These are phyloP conservation scores for Hypoxylon fuscum DNA, from an alignment of 495 filamentous ascomycete genomes.

Conservation along the genomic window DNA sequence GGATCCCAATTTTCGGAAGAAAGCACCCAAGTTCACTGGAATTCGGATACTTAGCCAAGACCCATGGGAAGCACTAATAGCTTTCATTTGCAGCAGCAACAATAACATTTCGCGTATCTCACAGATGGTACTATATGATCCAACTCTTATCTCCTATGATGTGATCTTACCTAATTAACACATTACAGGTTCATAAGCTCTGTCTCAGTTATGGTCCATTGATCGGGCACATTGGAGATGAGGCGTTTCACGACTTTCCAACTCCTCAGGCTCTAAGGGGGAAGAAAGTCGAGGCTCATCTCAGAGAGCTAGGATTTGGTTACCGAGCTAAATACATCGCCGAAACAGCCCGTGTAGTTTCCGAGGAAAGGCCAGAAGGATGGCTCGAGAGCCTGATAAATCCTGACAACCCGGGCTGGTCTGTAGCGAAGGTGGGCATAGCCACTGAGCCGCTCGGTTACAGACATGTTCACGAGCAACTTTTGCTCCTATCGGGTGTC, in stretches of 20 bases:
- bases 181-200: conserved; percentile 76
- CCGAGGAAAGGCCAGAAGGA: conserved; percentile 66
- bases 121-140: conserved; percentile 72
- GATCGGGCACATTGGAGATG: conserved; percentile 73
- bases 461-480: conserved; percentile 78
- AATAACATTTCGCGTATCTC: conserved; percentile 97
- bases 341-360: conserved; percentile 80
- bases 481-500: conserved; percentile 83
- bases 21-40: conserved; percentile 85
- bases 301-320: conserved; percentile 88
- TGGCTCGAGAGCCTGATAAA: conserved; percentile 84
- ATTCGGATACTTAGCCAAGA: conserved; percentile 96
- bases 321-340: conserved; percentile 94
- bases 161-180: not conserved
- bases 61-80: conserved; percentile 92
- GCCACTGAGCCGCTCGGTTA: conserved; percentile 58
- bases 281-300: conserved; percentile 74
- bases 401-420: conserved; percentile 70
- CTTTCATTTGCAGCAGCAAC: conserved; percentile 98
- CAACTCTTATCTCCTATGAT: not conserved
- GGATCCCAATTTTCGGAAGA: conserved; percentile 90
- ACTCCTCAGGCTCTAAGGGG: conserved; percentile 72
- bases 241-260: conserved; percentile 89
- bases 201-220: conserved; percentile 84
- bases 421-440: conserved; percentile 6